phyloP scores from a whole-genome alignment of 2,329 filamentous ascomycete species.

The Dactylellina sp. region DNA sequence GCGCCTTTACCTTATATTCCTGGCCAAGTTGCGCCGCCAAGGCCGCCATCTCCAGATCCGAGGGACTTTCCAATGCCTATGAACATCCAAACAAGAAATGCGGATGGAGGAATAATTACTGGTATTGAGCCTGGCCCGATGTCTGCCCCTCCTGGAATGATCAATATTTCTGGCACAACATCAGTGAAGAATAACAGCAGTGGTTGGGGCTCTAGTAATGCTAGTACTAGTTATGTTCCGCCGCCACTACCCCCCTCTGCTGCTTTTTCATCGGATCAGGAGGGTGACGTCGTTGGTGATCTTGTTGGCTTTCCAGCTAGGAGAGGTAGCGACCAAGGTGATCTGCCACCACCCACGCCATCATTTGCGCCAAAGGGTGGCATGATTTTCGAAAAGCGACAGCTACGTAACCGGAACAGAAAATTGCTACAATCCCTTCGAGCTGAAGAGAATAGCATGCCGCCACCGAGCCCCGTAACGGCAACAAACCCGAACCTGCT shows the following conservation, averaged over 20 bases:
- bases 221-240: constrained; percentile 47
- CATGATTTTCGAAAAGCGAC: constrained; percentile 55
- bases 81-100: constrained; percentile 59
- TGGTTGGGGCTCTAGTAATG: constrained; percentile 44
- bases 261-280: constrained; percentile 56
- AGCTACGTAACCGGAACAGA: constrained; percentile 49
- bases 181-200: constrained; percentile 50
- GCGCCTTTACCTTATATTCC: constrained; percentile 72
- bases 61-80: constrained; percentile 60
- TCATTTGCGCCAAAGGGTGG: constrained; percentile 55
- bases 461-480: constrained; percentile 40
- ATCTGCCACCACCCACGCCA: constrained; percentile 51
- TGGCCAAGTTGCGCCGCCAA: constrained; percentile 60
- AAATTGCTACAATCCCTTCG: constrained; percentile 45
- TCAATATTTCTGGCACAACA: constrained; percentile 59
- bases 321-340: constrained; percentile 53
- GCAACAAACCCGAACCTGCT: constrained; percentile 23
- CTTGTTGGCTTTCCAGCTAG: constrained; percentile 53
- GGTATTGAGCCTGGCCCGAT: constrained; percentile 73
- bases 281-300: constrained; percentile 52
- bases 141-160: constrained; percentile 69
- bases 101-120: constrained; percentile 61
- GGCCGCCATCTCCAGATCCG: constrained; percentile 62
- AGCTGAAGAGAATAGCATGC: constrained; percentile 47
- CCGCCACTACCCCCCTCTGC: constrained; percentile 57